These are phyloP conservation scores for Aquanectria penicillioides DNA, from an alignment of 2,329 filamentous ascomycete species.

Conservation along the genomic window DNA sequence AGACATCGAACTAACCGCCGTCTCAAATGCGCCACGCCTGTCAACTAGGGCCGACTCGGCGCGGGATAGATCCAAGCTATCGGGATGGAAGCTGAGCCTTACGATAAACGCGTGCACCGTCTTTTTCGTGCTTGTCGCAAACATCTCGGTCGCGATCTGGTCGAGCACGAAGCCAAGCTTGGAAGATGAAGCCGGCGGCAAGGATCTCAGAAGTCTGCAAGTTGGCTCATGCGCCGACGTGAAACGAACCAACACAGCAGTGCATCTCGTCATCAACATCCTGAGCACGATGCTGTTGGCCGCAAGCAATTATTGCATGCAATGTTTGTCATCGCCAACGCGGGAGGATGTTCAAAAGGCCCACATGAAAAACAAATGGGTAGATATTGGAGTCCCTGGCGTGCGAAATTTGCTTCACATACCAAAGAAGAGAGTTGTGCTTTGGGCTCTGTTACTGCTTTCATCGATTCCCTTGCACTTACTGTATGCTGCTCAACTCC, in stretches of 20 bases:
- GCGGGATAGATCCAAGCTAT: neutral
- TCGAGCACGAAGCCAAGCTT: neutral
- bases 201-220: neutral
- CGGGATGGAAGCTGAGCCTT: neutral
- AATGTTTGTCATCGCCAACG: neutral
- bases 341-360: neutral
- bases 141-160: neutral
- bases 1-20: neutral
- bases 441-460: neutral
- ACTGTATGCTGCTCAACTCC: neutral
- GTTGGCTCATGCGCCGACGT: neutral
- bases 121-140: neutral
- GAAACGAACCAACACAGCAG: neutral
- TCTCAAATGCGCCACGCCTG: neutral
- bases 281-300: neutral
- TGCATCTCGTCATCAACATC: neutral
- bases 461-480: neutral
- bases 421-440: neutral
- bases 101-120: neutral
- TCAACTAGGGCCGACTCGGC: neutral
- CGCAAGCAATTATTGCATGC: slow-evolving; percentile 5
- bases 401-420: neutral
- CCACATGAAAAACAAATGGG: neutral
- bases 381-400: neutral
- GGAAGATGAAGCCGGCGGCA: neutral